Evolutionary conservation across 2,329 filamentous ascomycete species (phyloP).

Genomic region (Capronia coronata): DNA sequence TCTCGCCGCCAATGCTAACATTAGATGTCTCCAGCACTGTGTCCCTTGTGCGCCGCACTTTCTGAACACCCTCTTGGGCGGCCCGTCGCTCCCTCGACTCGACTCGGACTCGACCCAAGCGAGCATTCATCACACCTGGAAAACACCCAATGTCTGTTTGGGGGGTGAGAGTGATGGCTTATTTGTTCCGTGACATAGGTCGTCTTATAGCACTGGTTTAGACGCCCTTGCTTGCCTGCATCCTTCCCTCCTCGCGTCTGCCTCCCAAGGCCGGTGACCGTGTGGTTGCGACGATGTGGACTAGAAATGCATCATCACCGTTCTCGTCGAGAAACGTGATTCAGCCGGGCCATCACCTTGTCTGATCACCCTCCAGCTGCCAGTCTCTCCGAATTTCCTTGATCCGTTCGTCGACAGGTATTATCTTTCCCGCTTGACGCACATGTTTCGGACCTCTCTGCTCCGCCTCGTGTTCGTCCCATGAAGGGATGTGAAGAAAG

Average conservation of each 20-base stretch:
- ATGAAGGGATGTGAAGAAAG: conserved; percentile 28
- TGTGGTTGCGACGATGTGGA: no score
- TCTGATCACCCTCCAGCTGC: not conserved
- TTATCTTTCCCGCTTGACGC: not conserved
- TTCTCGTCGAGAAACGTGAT: no score
- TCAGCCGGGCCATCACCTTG: no score
- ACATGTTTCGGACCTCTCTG: conserved; percentile 24
- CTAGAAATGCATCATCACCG: no score
- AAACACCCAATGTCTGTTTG: no score
- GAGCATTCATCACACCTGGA: not conserved
- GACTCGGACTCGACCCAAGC: not conserved
- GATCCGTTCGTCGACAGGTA: not conserved
- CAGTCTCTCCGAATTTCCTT: not conserved
- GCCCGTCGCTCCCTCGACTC: not conserved
- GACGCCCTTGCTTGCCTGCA: not conserved
- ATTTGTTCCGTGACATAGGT: not conserved
- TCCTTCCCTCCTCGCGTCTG: no score
- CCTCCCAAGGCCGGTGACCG: no score
- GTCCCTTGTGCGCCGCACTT: no score
- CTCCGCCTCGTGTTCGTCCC: conserved; percentile 23
- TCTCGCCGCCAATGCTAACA: no score
- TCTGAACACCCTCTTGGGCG: not conserved
- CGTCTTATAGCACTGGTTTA: not conserved
- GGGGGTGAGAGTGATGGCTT: no score
- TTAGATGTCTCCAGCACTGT: no score